Percentiles rank a stretch among this genome's conserved stretches.
Conservation (phyloP, 225 moss, liverwort and hornwort genomes). For the Takakia lepidozioides region DNA sequence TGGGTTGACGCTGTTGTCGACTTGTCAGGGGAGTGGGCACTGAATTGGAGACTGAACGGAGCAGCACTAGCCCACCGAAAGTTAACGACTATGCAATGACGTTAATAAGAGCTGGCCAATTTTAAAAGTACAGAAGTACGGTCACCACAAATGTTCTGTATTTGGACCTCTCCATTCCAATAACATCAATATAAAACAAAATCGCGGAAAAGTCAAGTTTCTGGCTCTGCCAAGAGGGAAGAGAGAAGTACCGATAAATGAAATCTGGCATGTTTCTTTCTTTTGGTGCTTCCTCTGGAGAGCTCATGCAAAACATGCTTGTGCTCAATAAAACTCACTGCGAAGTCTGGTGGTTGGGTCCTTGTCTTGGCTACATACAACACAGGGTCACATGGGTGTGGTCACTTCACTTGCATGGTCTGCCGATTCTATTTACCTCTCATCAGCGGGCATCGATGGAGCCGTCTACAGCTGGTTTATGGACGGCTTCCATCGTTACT, state of each 20-base stretch:
- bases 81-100: too few species aligned
- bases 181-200: not conserved
- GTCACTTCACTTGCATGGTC: conserved; percentile 50
- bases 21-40: too few species aligned
- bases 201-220: not conserved
- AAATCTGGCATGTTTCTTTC: not conserved
- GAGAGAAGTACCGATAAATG: too few species aligned
- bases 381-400: conserved; percentile 51
- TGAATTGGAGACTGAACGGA: too few species aligned
- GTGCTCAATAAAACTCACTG: not conserved
- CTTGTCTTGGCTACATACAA: not conserved
- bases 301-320: not conserved
- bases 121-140: too few species aligned
- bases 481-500: conserved; percentile 49
- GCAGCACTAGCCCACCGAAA: too few species aligned
- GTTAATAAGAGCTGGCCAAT: too few species aligned
- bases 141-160: too few species aligned
- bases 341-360: not conserved
- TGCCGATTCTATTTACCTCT: conserved; percentile 46
- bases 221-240: not conserved
- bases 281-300: not conserved
- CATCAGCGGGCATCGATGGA: conserved; percentile 48
- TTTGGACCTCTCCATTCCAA: too few species aligned
- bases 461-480: conserved; percentile 59
- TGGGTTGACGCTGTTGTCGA: too few species aligned